Base-by-base conservation (phyloP, 2,329 filamentous ascomycete species). In the Cytospora mali region DNA sequence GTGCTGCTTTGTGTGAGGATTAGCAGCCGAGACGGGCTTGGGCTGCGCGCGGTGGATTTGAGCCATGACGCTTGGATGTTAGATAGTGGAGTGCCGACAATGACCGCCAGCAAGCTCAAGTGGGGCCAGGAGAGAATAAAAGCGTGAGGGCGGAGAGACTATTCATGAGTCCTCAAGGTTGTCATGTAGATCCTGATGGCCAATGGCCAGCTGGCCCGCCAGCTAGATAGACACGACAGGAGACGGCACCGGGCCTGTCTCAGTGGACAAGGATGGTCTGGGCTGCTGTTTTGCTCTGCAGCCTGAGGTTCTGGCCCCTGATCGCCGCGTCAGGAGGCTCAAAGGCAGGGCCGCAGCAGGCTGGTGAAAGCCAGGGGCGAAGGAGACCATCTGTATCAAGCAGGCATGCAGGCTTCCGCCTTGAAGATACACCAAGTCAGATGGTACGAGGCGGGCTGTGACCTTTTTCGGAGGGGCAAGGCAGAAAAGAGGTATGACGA, bases 21-120 rank as follows among this genome's bases (percentile, higher is more conserved):
- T 64, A 31, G 61, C 49, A 57, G 68, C 46, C 51, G 69, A 60
- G 48, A 53, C 55, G 35, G 65, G 55, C 54, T 64, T 66, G 48
- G 63, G 64, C 31, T 64, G 61, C 14, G 66, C 60, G 46, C 64
- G 33, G 16, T 68, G 67, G 48, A 64, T 58, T 68, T 71, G 69
- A 68, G 71, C 70, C 72, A 74, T 74, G 66, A 60, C 39, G 49
- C 35, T 27, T 23, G 63, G 28, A 25, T 42, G 33, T 48, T 31
- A 35, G 29, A 21, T 14, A 57, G 49, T 50, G n/a, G n/a, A 33
- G 28, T 35, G 35, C 25, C 39, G 27, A 49, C 13, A 49, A 35
- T 42, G 10, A 29, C 23, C 31, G 29, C 42, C 16, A n/a, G 51
- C n/a, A 49, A 25, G 23, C 5, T 46, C 21, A 23, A n/a, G 28